Percentiles rank a stretch among this genome's conserved stretches.
These are phyloP conservation scores for Biscogniauxia sp. DNA, from an alignment of 2,329 filamentous ascomycete genomes.

Conservation along the genomic window DNA sequence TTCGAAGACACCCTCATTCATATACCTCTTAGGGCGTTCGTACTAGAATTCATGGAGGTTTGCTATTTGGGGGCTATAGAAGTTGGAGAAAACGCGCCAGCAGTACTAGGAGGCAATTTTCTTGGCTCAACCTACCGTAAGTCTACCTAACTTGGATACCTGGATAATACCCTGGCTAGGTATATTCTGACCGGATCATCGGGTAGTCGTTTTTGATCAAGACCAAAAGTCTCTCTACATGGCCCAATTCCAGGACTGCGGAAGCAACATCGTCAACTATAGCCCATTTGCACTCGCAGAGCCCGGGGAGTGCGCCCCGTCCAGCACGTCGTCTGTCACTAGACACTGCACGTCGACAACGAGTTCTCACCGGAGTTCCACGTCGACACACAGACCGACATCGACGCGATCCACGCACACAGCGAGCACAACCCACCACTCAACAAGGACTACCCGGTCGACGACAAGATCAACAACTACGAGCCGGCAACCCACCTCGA, in stretches of 20 bases:
- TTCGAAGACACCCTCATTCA: constrained; percentile 13
- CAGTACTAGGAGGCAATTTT: constrained; percentile 16
- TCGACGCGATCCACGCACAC: background rate
- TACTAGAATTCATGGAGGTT: constrained; percentile 8
- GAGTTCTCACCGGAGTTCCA: background rate
- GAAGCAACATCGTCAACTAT: constrained; percentile 13
- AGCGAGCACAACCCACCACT: background rate
- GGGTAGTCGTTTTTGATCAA: constrained; percentile 19
- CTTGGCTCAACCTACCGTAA: constrained; percentile 20
- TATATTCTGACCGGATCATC: background rate
- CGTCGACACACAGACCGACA: background rate
- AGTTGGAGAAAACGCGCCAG: background rate
- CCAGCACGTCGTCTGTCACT: background rate
- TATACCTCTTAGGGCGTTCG: constrained; percentile 19
- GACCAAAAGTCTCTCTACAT: constrained; percentile 16
- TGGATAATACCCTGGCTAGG: background rate
- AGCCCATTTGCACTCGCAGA: constrained; percentile 1
- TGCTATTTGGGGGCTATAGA: constrained; percentile 13
- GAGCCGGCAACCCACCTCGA: background rate
- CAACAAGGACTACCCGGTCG: background rate
- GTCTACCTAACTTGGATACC: background rate
- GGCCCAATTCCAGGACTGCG: constrained; percentile 22
- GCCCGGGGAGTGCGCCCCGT: background rate
- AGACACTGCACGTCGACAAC: background rate
- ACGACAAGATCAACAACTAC: background rate